phyloP scores from a whole-genome alignment of 108 stramenopile genomes.

The Cyclostephanos invisitatus region DNA sequence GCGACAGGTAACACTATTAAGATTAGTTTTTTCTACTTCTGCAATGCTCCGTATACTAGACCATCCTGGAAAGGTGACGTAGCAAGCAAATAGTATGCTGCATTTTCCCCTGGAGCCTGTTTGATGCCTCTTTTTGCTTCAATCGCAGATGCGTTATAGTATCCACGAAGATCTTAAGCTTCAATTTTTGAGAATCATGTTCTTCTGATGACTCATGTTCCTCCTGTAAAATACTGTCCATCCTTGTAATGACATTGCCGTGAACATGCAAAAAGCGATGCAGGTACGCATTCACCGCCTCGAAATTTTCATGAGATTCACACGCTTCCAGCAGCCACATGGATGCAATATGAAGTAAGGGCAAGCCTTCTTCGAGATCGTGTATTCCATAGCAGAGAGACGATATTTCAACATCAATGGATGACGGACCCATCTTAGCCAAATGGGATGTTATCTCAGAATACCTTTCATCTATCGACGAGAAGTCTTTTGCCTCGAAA shows the following conservation, averaged over 20 bases:
- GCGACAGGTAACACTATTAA: no score
- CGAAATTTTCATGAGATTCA: constrained; percentile 76
- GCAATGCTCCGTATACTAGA: no score
- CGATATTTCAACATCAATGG: constrained; percentile 90
- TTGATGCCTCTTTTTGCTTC: constrained; percentile 56
- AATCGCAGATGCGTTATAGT: constrained; percentile 51
- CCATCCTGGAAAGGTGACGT: constrained; percentile 84
- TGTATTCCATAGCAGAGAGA: constrained; percentile 84
- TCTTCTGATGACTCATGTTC: constrained; percentile 14
- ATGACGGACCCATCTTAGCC: constrained; percentile 77
- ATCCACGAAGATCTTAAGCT: constrained; percentile 51
- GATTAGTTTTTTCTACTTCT: no score
- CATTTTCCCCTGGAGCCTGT: constrained; percentile 70
- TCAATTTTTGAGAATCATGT: no score
- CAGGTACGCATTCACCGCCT: constrained; percentile 87
- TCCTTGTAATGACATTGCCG: constrained; percentile 60
- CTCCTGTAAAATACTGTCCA: constrained; percentile 45
- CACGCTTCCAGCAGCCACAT: constrained; percentile 78
- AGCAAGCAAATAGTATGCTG: constrained; percentile 77
- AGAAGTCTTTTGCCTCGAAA: constrained; percentile 21
- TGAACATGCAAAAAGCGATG: constrained; percentile 85
- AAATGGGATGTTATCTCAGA: constrained; percentile 72
- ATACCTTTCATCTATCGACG: constrained; percentile 27
- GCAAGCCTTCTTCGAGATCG: constrained; percentile 85
- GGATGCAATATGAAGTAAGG: constrained; percentile 63